Base-by-base conservation (phyloP, 2,329 filamentous ascomycete genomes). In the Trematosphaeria pertusa region DNA sequence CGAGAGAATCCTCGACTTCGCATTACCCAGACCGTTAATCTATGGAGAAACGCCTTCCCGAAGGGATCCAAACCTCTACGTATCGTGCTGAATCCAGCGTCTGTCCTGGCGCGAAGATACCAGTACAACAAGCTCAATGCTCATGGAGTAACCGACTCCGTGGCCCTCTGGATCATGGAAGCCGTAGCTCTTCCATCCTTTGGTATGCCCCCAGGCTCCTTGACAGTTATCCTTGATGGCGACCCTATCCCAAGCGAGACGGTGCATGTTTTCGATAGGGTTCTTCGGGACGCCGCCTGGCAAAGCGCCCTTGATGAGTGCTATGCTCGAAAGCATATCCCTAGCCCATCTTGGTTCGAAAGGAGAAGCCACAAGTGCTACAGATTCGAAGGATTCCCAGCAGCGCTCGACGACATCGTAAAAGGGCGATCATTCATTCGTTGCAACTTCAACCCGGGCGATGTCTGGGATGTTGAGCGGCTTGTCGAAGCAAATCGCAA, bases 1-100 rank as follows among this genome's bases (percentile, higher is more conserved):
- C 26, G 14, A n/a, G 31, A 40, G 20, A 46, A 46, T 42, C 3
- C 37, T 41, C 20, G 20, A 28, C 11, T 38, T 4, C 11, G 24
- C 3, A 12, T 38, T 5, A 14, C 24, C 14, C 11, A 21, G 9
- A 28, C 3, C 11, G 36, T 38, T 21, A 28, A 38, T 14, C 42
- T 44, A 5, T 44, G 42, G 42, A 7, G 24, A 21, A 35, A 41
- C 21, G 11, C 28, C 4, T 38, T 28, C 15, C 12, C 28, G 7
- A 11, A 9, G 17, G 34, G 17, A n/a, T n/a, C n/a, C n/a, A n/a
- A n/a, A n/a, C n/a, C n/a, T n/a, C n/a, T n/a, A n/a, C n/a, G n/a
- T n/a, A n/a, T n/a, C n/a, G n/a, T n/a, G n/a, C n/a, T n/a, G n/a
- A n/a, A n/a, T n/a, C n/a, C n/a, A n/a, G n/a, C n/a, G n/a, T n/a